phyloP scores from a whole-genome alignment of 306 rosid genomes.

The Prunus dulcis region DNA sequence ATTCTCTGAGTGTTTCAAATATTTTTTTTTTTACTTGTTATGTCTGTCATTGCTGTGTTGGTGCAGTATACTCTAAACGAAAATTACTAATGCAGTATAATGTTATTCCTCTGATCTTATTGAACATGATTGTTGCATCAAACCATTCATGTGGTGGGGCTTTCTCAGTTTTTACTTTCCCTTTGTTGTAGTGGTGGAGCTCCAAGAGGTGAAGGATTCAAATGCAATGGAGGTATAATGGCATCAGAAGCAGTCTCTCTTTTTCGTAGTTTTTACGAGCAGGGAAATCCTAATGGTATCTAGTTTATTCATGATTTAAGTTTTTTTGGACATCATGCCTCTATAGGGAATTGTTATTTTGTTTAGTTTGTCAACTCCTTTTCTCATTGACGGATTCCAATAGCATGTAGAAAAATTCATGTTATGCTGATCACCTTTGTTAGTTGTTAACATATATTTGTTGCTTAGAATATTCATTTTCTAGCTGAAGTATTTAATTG shows the following conservation, averaged over 20 bases:
- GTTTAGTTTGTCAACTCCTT: not conserved
- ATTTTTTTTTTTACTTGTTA: not conserved
- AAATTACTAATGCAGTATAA: not conserved
- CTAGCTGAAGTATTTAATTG: not conserved
- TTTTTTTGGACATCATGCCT: not conserved
- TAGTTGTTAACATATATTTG: no score
- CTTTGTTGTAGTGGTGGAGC: slow-evolving; percentile 35
- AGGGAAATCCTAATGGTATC: slow-evolving; percentile 93
- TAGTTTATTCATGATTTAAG: not conserved
- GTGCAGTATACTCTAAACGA: not conserved
- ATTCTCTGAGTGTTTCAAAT: not conserved
- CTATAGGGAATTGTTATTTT: not conserved
- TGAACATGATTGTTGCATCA: not conserved
- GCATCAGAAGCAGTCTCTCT: slow-evolving; percentile 85
- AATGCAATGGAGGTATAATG: slow-evolving; percentile 84
- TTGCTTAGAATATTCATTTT: not conserved
- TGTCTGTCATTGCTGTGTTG: not conserved
- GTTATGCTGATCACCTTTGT: not conserved
- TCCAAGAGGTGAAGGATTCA: slow-evolving; percentile 49
- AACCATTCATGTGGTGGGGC: not conserved
- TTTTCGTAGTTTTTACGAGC: slow-evolving; percentile 76
- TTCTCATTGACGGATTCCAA: not conserved
- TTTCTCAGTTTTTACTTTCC: not conserved
- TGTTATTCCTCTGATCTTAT: not conserved
- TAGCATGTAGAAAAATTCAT: not conserved